Evolutionary conservation across 352 stramenopile genomes (phyloP), one percentile per base, ranked within the genome.

Genomic region (Pythium aphanidermatum): DNA sequence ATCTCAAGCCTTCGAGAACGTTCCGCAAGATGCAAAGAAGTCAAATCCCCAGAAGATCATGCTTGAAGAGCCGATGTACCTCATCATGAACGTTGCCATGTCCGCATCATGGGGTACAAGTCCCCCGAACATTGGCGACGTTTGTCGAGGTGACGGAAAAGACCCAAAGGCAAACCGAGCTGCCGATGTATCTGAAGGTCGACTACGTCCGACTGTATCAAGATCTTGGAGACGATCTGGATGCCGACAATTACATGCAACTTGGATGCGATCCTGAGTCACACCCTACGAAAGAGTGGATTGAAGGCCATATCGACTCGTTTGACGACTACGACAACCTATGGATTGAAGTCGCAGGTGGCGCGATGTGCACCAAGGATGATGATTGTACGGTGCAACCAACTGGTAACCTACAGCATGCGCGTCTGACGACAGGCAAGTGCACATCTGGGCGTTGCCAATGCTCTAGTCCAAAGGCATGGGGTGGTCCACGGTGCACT

Each of bases 81-180:
- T 97, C 45, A 72, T 97, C 13, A 66, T 97, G 30, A 97, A 96
- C 65, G 95, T 89, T 6, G 90, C 90, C 1, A 56, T 97, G 11
- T 90, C 80, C 10, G 78, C 58, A 3, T 71, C 79, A 17, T 97
- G 87, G 90, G 70, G 70, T 0, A 57, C 70, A 5, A 63, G 49
- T n/a, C 70, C 70, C 1, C 68, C 68, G 3, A 75, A 75, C 34
- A 49, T 65, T 16, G 59, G 53, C 4, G 42, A 46, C 9, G 34
- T 39, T 10, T 83, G 70, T 39, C 58, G 61, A 9, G 63, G 63
- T 7, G 48, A 76, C 21, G 40, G 51, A 58, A 64, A 13, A 16
- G 50, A 71, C 34, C 51, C 69, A 36, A 36, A 60, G 10, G 69
- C 64, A 0, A 53, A 63, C 3, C 24, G 19, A 29, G 13, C 52